Evolutionary conservation across 1,139 yeast species (phyloP), one percentile per base, ranked within the genome.

Genomic region (Candida anutae): DNA sequence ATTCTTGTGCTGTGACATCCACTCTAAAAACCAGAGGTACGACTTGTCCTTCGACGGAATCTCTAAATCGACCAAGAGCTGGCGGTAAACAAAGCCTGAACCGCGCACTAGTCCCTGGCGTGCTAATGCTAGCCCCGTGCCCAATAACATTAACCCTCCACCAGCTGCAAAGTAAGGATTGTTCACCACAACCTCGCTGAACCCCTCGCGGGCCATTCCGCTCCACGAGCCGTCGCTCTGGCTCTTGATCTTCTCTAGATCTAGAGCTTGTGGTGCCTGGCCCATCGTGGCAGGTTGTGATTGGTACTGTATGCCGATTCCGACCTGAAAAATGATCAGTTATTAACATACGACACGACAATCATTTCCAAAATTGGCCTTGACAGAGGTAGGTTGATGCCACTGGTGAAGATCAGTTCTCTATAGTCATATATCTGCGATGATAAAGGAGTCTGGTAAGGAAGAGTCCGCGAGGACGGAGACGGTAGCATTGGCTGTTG

Each of bases 111-210:
- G 52, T 1, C 85, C 88, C 40, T 73, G 79, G 29, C 95, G 64
- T 1, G 87, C 77, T 11, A 87, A 45, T 0, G 96, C 94, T 19
- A 90, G 55, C 1, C 80, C 80, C 0, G 95, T 88, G 13, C 98
- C 98, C 3, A 90, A 61, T 3, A 88, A 64, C 98, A 90, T 90
- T 25, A 90, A 62, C 0, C 98, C 98, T 42, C 95, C 95, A 45
- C 98, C 93, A 0, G 97, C 98, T 3, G 96, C 94, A 58, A 90
- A 90, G 53, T 84, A 85, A 6, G 96, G 97, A 48, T 90, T 90
- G 23, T 77, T 29, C 12, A 69, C 66, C 40, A 84, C 61, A 6
- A 79, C 70, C 32, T 72, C 77, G 24, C 69, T 51, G 39, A 76
- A 55, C 5, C 74, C 56, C 47, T 43, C 55, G 19, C 40, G 36